Evolutionary conservation across 2,329 filamentous ascomycete genomes (phyloP).

Genomic region (Purpureocillium takamizusanense): DNA sequence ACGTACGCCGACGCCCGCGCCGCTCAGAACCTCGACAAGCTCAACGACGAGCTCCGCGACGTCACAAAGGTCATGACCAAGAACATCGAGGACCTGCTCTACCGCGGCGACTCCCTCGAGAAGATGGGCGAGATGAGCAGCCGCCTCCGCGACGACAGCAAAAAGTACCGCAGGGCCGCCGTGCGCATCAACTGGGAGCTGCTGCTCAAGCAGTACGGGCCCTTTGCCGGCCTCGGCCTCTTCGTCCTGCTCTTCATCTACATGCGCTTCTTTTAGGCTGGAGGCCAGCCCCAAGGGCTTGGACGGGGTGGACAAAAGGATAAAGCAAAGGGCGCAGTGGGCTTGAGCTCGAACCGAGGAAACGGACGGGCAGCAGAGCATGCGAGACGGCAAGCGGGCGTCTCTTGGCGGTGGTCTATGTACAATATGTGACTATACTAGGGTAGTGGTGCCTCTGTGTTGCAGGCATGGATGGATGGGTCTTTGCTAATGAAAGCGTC

Average conservation of each 20-base stretch:
- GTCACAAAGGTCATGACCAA: constrained; percentile 99
- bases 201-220: constrained; percentile 92
- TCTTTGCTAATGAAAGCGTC: too few species aligned
- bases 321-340: too few species aligned
- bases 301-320: too few species aligned
- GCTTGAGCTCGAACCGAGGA: too few species aligned
- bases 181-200: constrained; percentile 98
- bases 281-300: too few species aligned
- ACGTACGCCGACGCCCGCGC: constrained; percentile 91
- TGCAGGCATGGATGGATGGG: too few species aligned
- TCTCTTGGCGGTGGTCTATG: constrained; percentile 8
- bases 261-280: constrained; percentile 81
- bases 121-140: constrained; percentile 94
- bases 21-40: constrained; percentile 82
- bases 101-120: constrained; percentile 88
- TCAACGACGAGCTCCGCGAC: constrained; percentile 95
- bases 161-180: constrained; percentile 87
- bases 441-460: not conserved
- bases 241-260: constrained; percentile 82
- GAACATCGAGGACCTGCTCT: constrained; percentile 97
- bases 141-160: constrained; percentile 80
- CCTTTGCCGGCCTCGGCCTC: constrained; percentile 71
- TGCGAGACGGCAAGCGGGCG: not conserved
- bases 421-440: constrained; percentile 13
- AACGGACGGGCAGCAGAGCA: too few species aligned